phyloP scores from a whole-genome alignment of 192 early-diverging fungal genomes.

The Coemansia sp. region DNA sequence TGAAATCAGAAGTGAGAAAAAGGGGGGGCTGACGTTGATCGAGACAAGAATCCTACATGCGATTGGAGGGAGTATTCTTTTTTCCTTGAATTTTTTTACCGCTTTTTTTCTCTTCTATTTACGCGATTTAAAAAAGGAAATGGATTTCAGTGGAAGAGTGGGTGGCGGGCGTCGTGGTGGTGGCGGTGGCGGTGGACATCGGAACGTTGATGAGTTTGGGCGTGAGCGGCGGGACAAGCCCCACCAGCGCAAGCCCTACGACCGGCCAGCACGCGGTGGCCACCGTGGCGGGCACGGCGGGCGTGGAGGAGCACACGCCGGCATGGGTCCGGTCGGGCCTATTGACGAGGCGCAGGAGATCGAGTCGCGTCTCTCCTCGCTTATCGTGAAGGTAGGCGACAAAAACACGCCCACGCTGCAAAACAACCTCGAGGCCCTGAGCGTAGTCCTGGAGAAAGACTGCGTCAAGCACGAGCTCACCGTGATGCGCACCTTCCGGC shows the following conservation, averaged over 20 bases:
- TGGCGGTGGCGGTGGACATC: conserved; percentile 13
- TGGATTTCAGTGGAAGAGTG: conserved; percentile 35
- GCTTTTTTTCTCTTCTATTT: conserved; percentile 1
- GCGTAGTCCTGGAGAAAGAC: conserved; percentile 68
- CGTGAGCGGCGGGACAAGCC: conserved; percentile 44
- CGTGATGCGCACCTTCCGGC: conserved; percentile 59
- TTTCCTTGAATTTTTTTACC: neutral
- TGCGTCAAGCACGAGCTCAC: conserved; percentile 64
- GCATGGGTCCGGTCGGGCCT: conserved; percentile 9
- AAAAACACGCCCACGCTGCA: conserved; percentile 65
- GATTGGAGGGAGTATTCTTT: neutral
- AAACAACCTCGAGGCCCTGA: conserved; percentile 65
- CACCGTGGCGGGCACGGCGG: conserved; percentile 9
- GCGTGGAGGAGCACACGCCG: conserved; percentile 9
- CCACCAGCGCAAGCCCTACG: conserved; percentile 53
- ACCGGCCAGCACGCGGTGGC: conserved; percentile 35
- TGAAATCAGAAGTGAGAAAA: neutral
- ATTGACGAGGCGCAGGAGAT: conserved; percentile 59
- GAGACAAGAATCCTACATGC: neutral
- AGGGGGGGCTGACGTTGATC: neutral
- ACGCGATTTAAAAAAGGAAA: neutral
- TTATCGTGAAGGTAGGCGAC: conserved; percentile 77
- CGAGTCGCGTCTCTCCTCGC: conserved; percentile 63
- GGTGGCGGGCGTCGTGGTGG: conserved; percentile 31
- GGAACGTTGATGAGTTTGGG: conserved; percentile 55